Base-by-base conservation (phyloP, 2,329 filamentous ascomycete species). In the Verticillium alfalfae region DNA sequence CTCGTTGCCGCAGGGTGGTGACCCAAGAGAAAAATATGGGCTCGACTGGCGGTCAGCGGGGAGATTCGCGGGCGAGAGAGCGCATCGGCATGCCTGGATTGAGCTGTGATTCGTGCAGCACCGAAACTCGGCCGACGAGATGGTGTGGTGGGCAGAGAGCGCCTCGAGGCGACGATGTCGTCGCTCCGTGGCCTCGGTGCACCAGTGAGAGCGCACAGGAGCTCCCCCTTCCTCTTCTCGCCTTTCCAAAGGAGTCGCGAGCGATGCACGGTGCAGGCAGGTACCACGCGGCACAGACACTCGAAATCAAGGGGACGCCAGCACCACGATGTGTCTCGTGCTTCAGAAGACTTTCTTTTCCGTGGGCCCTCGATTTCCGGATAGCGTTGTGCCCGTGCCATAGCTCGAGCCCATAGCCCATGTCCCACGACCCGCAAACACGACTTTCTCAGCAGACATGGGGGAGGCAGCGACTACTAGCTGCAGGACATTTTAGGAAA, bases 101-200 rank as follows among this genome's bases (percentile, higher is more conserved):
- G 56, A 52, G 58, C 63, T 60, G 57, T 63, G 63, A 66, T 66
- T 66, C 61, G 64, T 61, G 58, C 58, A 52, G 45, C 59, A 60
- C 55, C 45, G 34, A 55, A 52, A 56, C 58, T 60, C 61, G 58
- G 58, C 60, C 60, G 64, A 57, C 56, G 55, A 56, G 59, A 63
- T 63, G 64, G 61, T 63, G 63, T 62, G 60, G 61, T 58, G 60
- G 49, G 54, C 49, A 26, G 45, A 39, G n/a, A 60, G 45, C 58
- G 45, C 22, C 34, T 55, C 41, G 58, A 34, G 37, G 55, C 45
- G 31, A 60, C 45, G 58, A 56, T 39, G 58, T 37, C 55, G 63
- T 49, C 34, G 58, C 45, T 37, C 18, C 26, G n/a, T 52, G 45
- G n/a, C 18, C 18, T 34, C 38, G 34, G 13, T 55, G 41, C 41